phyloP scores from a whole-genome alignment of 2,329 filamentous ascomycete genomes.

The Penicillium sp. region DNA sequence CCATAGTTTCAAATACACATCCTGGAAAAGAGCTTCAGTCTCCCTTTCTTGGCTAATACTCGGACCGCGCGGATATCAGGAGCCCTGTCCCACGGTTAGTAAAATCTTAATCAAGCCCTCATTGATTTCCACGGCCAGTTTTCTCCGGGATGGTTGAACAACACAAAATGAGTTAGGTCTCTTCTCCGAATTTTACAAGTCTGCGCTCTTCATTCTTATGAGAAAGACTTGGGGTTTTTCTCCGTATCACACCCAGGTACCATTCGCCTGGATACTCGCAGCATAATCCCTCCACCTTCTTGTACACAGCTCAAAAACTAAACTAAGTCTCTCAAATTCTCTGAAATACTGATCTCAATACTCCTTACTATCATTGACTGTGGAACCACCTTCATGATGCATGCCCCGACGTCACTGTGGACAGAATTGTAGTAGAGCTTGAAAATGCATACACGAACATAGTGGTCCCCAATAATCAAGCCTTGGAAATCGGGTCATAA shows the following conservation, averaged over 20 bases:
- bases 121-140: slow-evolving; percentile 5
- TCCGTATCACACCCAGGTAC: background rate
- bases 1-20: no score
- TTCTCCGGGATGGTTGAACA: background rate
- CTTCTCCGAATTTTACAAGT: no score
- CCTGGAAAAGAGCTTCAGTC: no score
- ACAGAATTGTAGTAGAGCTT: no score
- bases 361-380: background rate
- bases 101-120: background rate
- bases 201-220: background rate
- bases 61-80: slow-evolving; percentile 9
- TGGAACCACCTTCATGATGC: background rate
- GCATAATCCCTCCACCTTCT: background rate
- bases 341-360: background rate
- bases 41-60: background rate
- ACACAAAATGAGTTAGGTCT: background rate
- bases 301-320: background rate
- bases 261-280: background rate
- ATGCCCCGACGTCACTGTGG: background rate
- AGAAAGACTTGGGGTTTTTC: background rate
- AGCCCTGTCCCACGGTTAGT: slow-evolving; percentile 6
- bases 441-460: no score
- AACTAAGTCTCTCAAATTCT: background rate
- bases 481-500: no score
- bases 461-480: no score